Evolutionary conservation across 371 early-diverging fungal genomes (phyloP).

Genomic region (Rhizopus stolonifer): DNA sequence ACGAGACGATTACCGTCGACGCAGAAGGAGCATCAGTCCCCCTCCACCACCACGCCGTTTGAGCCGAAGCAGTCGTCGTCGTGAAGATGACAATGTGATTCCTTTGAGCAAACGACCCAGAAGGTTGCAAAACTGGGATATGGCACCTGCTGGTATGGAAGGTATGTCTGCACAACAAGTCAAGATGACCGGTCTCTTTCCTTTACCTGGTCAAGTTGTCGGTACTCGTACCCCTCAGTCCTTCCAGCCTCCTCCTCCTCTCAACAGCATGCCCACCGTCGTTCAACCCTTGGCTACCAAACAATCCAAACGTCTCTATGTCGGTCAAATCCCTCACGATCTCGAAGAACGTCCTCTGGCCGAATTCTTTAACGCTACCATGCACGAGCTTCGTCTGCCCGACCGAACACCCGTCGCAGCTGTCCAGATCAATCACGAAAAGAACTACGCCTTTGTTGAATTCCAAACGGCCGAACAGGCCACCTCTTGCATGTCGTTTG

Average conservation of each 20-base stretch:
- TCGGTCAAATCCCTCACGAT: conserved; percentile 88
- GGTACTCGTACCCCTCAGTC: conserved; percentile 62
- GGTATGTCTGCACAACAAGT: conserved; percentile 85
- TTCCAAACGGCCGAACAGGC: conserved; percentile 76
- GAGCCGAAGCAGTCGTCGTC: conserved; percentile 45
- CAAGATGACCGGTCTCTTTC: conserved; percentile 91
- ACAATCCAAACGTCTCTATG: conserved; percentile 87
- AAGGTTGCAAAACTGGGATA: conserved; percentile 91
- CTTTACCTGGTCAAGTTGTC: conserved; percentile 85
- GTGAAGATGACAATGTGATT: conserved; percentile 55
- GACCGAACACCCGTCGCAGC: conserved; percentile 69
- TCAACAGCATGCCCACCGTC: not conserved
- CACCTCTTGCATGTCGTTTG: conserved; percentile 87
- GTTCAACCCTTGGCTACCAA: conserved; percentile 43
- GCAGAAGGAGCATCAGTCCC: conserved; percentile 35
- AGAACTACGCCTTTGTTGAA: conserved; percentile 95
- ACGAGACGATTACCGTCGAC: conserved; percentile 39
- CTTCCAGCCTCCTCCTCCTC: conserved; percentile 44
- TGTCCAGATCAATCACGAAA: conserved; percentile 88
- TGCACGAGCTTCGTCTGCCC: conserved; percentile 68
- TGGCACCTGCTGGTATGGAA: conserved; percentile 91
- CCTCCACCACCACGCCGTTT: conserved; percentile 30
- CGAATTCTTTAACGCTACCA: conserved; percentile 85
- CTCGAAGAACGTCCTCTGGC: conserved; percentile 76
- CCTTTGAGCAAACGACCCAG: conserved; percentile 80